A percentile compares a stretch with the other conserved stretches of the same genome.
These are phyloP conservation scores for Elaeis guineensis DNA, from an alignment of 176 grass and related monocot species.

Conservation along the genomic window DNA sequence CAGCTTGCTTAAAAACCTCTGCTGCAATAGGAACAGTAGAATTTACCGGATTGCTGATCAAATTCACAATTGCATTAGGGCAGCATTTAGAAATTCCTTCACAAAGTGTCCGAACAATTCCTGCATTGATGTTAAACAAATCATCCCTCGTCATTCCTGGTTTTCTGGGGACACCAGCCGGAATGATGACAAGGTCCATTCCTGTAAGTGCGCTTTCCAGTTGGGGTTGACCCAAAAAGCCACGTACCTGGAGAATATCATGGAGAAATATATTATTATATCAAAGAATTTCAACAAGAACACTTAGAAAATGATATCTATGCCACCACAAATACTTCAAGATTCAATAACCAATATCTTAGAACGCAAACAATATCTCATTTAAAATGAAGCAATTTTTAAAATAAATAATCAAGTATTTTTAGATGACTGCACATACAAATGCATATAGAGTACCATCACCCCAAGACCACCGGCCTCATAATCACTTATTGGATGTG, in stretches of 20 bases:
- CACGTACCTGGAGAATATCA: constrained; percentile 44
- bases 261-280: no score
- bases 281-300: no score
- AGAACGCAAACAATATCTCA: no score
- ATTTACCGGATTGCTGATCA: constrained; percentile 96
- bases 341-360: no score
- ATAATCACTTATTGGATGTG: no score
- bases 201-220: constrained; percentile 70
- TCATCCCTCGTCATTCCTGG: constrained; percentile 94
- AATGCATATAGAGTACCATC: no score
- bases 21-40: constrained; percentile 83
- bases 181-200: constrained; percentile 95
- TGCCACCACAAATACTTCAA: no score
- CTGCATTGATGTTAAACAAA: constrained; percentile 95
- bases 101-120: constrained; percentile 74
- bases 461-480: no score
- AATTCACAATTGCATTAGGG: constrained; percentile 68
- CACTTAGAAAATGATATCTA: no score
- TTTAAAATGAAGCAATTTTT: no score
- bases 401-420: no score
- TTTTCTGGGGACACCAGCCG: constrained; percentile 79
- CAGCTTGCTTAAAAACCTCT: constrained; percentile 83
- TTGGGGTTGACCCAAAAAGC: constrained; percentile 70
- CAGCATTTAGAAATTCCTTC: constrained; percentile 76
- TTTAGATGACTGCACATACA: no score